phyloP scores from a whole-genome alignment of 225 moss, liverwort and hornwort species.

The Pleurozium schreberi region DNA sequence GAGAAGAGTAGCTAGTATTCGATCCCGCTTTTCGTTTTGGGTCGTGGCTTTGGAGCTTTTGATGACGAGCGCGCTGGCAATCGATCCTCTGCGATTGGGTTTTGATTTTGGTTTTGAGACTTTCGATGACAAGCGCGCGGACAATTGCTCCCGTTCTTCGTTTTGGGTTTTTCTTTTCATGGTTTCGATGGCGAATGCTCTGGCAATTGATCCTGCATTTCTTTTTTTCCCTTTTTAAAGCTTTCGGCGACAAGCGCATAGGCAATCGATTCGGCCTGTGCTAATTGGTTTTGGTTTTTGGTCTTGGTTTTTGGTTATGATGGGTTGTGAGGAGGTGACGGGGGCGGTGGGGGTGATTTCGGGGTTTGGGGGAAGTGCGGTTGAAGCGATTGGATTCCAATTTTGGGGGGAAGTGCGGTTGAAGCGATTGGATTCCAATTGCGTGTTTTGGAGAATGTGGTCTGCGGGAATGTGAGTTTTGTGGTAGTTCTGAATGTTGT shows the following conservation, averaged over 20 bases:
- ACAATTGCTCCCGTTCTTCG: not conserved
- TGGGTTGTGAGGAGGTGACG: no score
- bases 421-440: not conserved
- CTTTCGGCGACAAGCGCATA: no score
- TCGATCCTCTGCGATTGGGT: not conserved
- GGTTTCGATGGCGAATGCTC: not conserved
- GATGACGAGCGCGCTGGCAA: not conserved
- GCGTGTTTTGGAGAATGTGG: not conserved
- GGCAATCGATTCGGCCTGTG: not conserved
- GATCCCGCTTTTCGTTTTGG: not conserved
- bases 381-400: not conserved
- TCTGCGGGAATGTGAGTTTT: not conserved
- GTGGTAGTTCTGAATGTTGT: not conserved
- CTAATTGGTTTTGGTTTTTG: not conserved
- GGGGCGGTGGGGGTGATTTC: not conserved
- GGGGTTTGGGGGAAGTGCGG: not conserved
- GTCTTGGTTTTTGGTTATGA: no score
- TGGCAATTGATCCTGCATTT: not conserved
- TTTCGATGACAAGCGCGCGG: constrained; percentile 32
- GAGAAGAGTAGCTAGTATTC: not conserved
- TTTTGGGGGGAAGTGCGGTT: not conserved
- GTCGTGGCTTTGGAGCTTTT: not conserved
- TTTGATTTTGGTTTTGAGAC: not conserved
- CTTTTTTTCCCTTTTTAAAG: not conserved
- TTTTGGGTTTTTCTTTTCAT: not conserved